phyloP scores from a whole-genome alignment of 768 basidiomycete genomes.

The Galerina marginata region DNA sequence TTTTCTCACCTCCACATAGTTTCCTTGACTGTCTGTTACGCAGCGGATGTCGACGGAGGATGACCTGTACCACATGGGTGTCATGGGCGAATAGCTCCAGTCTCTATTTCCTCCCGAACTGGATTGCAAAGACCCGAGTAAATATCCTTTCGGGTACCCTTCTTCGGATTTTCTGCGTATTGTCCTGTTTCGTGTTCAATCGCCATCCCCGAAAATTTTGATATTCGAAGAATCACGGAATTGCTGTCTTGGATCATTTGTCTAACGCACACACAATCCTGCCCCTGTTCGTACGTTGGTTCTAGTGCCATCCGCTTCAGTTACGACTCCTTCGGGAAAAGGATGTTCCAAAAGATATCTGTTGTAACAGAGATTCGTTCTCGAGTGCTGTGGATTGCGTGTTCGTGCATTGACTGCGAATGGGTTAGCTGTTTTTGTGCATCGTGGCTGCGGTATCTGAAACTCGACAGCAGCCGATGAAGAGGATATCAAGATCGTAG shows the following conservation, averaged over 20 bases:
- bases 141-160: background rate
- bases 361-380: slow-evolving; percentile 62
- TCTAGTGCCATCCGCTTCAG: slow-evolving; percentile 31
- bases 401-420: slow-evolving; percentile 17
- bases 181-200: slow-evolving; percentile 15
- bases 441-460: slow-evolving; percentile 5
- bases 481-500: slow-evolving; percentile 25
- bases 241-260: background rate
- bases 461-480: slow-evolving; percentile 14
- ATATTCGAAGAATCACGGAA: slow-evolving; percentile 19
- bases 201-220: slow-evolving; percentile 1
- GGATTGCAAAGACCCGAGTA: slow-evolving; percentile 24
- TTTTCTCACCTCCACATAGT: slow-evolving; percentile 34
- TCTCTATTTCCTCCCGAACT: slow-evolving; percentile 25
- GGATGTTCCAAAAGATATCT: slow-evolving; percentile 12
- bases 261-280: background rate
- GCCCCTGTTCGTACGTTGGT: slow-evolving; percentile 29
- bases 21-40: slow-evolving; percentile 31
- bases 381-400: slow-evolving; percentile 44
- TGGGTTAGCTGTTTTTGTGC: background rate
- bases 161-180: slow-evolving; percentile 5
- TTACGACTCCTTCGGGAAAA: slow-evolving; percentile 48
- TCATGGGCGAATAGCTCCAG: slow-evolving; percentile 17
- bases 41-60: slow-evolving; percentile 16
- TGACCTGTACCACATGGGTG: slow-evolving; percentile 33